A percentile compares a stretch with the other conserved stretches of the same genome.
Evolutionary conservation across 2,329 filamentous ascomycete species (phyloP).

Genomic region (Neopestalotiopsis clavispora): DNA sequence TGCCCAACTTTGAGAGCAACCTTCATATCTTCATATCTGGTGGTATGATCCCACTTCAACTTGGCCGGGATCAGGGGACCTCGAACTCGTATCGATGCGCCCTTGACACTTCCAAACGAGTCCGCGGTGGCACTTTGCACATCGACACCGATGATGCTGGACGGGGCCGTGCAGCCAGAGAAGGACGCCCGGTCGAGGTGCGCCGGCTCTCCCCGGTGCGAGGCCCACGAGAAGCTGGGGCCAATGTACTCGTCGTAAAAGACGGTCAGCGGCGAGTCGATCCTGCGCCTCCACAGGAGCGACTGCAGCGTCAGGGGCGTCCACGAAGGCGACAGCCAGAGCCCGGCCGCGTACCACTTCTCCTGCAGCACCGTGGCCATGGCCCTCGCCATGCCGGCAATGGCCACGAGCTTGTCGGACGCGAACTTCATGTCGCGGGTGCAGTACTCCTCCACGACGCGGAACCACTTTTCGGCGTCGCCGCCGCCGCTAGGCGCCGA

Average conservation of each 20-base stretch:
- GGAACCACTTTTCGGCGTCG: neutral
- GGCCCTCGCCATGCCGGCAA: neutral
- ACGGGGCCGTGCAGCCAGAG: neutral
- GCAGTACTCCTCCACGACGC: neutral
- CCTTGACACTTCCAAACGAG: no score
- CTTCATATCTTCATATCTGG: no score
- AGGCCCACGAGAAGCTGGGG: slow-evolving; percentile 18
- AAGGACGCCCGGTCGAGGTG: neutral
- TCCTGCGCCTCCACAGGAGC: slow-evolving; percentile 9
- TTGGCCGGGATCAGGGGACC: no score
- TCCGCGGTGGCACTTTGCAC: no score
- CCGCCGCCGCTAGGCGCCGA: neutral
- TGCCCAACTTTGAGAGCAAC: no score
- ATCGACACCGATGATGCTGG: neutral
- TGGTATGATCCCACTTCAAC: no score
- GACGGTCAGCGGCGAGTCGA: neutral
- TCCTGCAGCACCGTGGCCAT: neutral
- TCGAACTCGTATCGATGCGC: no score
- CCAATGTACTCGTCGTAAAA: slow-evolving; percentile 2
- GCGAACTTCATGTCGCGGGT: neutral
- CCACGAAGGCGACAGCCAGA: neutral
- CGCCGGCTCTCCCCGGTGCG: neutral
- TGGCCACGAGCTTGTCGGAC: neutral
- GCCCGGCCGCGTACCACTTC: slow-evolving; percentile 9
- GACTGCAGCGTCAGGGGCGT: neutral